Evolutionary conservation across 2,329 filamentous ascomycete species (phyloP).

Genomic region (Trichoderma simmonsii): DNA sequence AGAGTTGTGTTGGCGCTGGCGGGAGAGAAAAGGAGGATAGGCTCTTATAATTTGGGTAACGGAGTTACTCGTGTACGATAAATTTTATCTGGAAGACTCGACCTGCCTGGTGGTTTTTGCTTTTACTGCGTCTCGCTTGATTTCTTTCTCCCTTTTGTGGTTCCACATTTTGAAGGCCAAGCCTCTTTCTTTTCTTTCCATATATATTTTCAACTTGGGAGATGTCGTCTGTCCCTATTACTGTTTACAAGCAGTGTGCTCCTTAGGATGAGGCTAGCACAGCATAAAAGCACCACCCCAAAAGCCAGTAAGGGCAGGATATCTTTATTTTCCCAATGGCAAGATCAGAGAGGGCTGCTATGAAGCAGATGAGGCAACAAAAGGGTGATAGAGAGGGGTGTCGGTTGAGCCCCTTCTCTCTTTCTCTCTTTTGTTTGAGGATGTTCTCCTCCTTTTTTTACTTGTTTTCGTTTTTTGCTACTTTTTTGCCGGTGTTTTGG

Average conservation of each 20-base stretch:
- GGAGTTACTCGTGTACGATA: conserved; percentile 36
- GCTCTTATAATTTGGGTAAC: conserved; percentile 32
- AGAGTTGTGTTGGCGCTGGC: conserved; percentile 14
- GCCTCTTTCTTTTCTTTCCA: background rate
- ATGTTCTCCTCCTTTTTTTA: background rate
- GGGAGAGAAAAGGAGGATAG: conserved; percentile 21
- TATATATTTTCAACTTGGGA: background rate
- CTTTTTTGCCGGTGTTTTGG: background rate
- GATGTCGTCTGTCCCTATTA: background rate
- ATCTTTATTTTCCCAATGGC: background rate
- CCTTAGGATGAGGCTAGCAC: background rate
- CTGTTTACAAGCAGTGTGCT: background rate
- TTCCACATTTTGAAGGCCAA: background rate
- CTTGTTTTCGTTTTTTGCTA: background rate
- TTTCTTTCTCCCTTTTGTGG: conserved; percentile 10
- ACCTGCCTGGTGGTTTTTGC: conserved; percentile 15
- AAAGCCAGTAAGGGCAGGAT: background rate
- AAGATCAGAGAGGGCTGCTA: background rate
- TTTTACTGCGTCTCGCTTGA: conserved; percentile 4
- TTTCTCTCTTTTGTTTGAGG: background rate
- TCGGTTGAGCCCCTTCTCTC: background rate
- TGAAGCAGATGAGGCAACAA: background rate
- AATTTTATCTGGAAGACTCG: conserved; percentile 25
- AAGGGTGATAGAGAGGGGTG: background rate
- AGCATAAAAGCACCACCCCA: background rate